phyloP scores from a whole-genome alignment of 331 rosid species.

The Erythrophleum ivorense region DNA sequence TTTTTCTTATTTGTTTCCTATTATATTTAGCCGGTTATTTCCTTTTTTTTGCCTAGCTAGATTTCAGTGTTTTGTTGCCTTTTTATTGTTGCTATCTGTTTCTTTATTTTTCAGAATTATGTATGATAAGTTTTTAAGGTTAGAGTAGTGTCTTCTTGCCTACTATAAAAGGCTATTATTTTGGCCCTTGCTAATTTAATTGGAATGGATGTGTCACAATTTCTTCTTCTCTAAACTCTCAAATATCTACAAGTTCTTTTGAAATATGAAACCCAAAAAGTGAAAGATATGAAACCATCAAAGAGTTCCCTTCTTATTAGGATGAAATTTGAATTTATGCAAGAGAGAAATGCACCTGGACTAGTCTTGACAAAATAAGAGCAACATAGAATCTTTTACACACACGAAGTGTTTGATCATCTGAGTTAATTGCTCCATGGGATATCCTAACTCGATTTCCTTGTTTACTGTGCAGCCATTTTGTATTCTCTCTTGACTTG shows the following conservation, averaged over 20 bases:
- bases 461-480: constrained; percentile 47
- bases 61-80: too few relatives aligned
- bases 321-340: constrained; percentile 27
- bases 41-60: too few relatives aligned
- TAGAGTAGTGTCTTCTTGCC: too few relatives aligned
- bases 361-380: constrained; percentile 88
- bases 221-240: too few relatives aligned
- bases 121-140: too few relatives aligned
- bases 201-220: too few relatives aligned
- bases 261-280: background rate
- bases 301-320: background rate
- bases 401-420: constrained; percentile 82
- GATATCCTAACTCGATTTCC: constrained; percentile 52
- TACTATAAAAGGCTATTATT: too few relatives aligned
- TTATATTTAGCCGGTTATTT: too few relatives aligned
- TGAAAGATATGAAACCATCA: background rate
- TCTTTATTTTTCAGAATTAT: too few relatives aligned
- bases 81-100: too few relatives aligned
- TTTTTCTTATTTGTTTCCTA: too few relatives aligned
- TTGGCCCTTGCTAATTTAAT: too few relatives aligned
- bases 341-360: constrained; percentile 70
- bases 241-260: background rate
- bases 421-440: constrained; percentile 49
- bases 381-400: constrained; percentile 95
- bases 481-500: constrained; percentile 57